Conservation (phyloP, 345 rosid genomes). For the Ailanthus altissimus region DNA sequence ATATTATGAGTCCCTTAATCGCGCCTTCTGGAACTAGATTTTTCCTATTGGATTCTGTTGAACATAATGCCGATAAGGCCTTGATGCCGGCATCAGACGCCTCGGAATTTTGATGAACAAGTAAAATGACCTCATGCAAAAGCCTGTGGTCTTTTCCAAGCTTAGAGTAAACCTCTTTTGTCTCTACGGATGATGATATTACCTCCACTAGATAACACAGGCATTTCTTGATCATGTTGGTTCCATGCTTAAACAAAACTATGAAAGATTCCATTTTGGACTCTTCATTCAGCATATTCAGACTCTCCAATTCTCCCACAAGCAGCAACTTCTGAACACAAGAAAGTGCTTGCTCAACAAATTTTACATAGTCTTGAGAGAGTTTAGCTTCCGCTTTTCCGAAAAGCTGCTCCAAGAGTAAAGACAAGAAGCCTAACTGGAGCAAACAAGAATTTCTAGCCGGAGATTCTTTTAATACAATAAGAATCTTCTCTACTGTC, state of each 20-base stretch:
- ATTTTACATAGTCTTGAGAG: constrained; percentile 30
- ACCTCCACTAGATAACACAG: constrained; percentile 46
- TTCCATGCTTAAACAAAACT: constrained; percentile 42
- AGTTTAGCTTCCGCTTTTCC: constrained; percentile 25
- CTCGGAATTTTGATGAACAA: constrained; percentile 28
- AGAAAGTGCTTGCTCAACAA: constrained; percentile 39
- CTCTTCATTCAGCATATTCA: constrained; percentile 45
- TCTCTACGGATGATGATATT: constrained; percentile 42
- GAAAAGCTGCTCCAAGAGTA: constrained; percentile 41
- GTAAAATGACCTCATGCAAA: constrained; percentile 26
- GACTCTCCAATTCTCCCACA: constrained; percentile 18
- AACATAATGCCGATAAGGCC: constrained; percentile 49
- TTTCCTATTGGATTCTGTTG: constrained; percentile 38
- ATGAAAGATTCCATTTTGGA: constrained; percentile 39
- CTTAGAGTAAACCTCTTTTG: constrained; percentile 38
- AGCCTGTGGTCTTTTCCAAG: constrained; percentile 32
- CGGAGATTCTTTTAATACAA: constrained; percentile 32
- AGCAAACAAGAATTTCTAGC: constrained; percentile 28
- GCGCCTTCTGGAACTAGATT: constrained; percentile 37
- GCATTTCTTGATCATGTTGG: constrained; percentile 27
- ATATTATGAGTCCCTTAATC: constrained; percentile 34
- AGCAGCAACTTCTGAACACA: constrained; percentile 42
- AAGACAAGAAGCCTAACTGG: constrained; percentile 49
- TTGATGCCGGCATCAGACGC: constrained; percentile 35
- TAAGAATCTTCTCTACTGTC: constrained; percentile 30